Evolutionary conservation across 768 basidiomycete species (phyloP).

Genomic region (Rhizopogon vinicolor): DNA sequence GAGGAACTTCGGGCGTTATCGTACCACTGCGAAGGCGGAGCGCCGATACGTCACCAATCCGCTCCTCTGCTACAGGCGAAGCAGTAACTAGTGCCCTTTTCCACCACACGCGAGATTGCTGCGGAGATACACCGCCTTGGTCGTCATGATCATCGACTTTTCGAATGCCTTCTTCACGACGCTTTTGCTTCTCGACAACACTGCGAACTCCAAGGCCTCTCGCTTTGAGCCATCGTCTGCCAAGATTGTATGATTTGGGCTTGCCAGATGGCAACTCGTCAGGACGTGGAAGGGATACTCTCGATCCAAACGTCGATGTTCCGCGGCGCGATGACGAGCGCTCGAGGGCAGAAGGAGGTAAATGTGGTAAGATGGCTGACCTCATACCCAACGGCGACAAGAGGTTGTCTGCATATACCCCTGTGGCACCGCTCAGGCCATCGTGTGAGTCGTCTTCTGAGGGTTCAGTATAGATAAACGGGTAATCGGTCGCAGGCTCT

Average conservation of each 20-base stretch:
- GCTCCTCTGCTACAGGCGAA: slow-evolving; percentile 7
- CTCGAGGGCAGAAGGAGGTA: slow-evolving; percentile 29
- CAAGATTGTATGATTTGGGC: slow-evolving; percentile 9
- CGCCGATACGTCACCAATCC: slow-evolving; percentile 6
- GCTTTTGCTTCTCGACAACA: slow-evolving; percentile 16
- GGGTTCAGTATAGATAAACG: neutral
- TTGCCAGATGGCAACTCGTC: slow-evolving; percentile 18
- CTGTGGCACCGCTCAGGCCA: neutral
- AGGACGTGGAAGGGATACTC: slow-evolving; percentile 23
- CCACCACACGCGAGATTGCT: slow-evolving; percentile 26
- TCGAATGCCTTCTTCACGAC: slow-evolving; percentile 8
- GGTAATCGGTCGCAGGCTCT: neutral
- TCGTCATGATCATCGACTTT: neutral
- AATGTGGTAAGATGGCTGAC: slow-evolving; percentile 7
- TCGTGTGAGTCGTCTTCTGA: neutral
- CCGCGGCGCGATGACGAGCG: slow-evolving; percentile 50
- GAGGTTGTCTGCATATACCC: neutral
- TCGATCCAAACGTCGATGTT: slow-evolving; percentile 61
- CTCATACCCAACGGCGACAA: neutral
- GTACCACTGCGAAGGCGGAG: slow-evolving; percentile 6
- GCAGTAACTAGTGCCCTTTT: slow-evolving; percentile 15
- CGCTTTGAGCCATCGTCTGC: slow-evolving; percentile 25
- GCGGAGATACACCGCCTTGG: slow-evolving; percentile 6
- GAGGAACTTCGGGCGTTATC: slow-evolving; percentile 7
- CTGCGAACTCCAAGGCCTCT: slow-evolving; percentile 23